phyloP scores from a whole-genome alignment of 495 filamentous ascomycete species.

The Aspergillus diversus region DNA sequence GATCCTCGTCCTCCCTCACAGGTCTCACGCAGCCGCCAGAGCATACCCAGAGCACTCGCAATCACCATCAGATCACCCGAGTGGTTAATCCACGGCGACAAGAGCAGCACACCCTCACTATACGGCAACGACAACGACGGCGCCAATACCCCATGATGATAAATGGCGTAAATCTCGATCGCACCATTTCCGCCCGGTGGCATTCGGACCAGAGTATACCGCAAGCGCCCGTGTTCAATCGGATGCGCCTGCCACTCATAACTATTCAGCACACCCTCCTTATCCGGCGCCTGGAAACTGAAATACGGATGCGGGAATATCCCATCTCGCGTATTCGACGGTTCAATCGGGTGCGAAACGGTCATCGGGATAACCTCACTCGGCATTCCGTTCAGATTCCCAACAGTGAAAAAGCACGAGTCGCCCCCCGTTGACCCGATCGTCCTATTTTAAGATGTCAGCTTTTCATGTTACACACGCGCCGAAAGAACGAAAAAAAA shows the following conservation, averaged over 20 bases:
- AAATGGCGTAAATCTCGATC: constrained; percentile 4
- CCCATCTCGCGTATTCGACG: background rate
- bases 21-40: no score
- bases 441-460: background rate
- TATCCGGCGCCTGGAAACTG: background rate
- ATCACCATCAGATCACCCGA: no score
- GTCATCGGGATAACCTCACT: background rate
- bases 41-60: no score
- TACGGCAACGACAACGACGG: constrained; percentile 7
- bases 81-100: no score
- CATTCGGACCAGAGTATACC: constrained; percentile 10
- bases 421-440: background rate
- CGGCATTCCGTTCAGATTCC: background rate
- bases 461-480: background rate
- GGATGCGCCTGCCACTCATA: constrained; percentile 17
- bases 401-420: background rate
- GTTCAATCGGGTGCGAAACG: constrained; percentile 10
- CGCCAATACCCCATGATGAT: constrained; percentile 13
- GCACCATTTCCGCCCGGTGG: background rate
- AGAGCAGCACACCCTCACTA: constrained; percentile 14
- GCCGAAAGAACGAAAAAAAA: no score
- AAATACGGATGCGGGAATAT: constrained; percentile 11
- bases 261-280: background rate
- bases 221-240: constrained; percentile 11
- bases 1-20: no score